phyloP scores from a whole-genome alignment of 2,329 filamentous ascomycete genomes.

The Talaromyces pinophilus region DNA sequence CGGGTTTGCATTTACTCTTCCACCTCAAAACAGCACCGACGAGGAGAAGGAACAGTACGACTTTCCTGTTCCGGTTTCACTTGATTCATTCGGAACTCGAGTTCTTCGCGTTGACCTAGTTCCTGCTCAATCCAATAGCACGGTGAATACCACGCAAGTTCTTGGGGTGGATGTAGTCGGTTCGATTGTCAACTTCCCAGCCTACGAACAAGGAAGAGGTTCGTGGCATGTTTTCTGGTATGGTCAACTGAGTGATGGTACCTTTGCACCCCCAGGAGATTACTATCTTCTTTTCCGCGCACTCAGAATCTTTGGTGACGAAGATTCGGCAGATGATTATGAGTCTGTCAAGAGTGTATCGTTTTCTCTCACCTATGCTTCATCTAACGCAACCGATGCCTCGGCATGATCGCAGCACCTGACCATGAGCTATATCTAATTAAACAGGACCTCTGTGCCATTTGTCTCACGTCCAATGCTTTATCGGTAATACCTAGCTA shows the following conservation, averaged over 20 bases:
- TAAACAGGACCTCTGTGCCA: no score
- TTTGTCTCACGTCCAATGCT: no score
- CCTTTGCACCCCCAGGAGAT: constrained; percentile 30
- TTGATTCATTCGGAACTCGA: constrained; percentile 12
- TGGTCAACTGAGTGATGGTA: constrained; percentile 32
- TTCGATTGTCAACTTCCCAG: constrained; percentile 11
- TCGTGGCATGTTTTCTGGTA: constrained; percentile 16
- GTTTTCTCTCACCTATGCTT: constrained; percentile 25
- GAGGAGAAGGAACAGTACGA: constrained; percentile 19
- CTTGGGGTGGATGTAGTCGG: constrained; percentile 18
- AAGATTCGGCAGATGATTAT: constrained; percentile 29
- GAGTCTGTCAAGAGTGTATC: constrained; percentile 29
- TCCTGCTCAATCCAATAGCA: constrained; percentile 4
- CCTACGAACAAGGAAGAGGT: neutral
- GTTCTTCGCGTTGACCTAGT: constrained; percentile 20
- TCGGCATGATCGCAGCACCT: neutral
- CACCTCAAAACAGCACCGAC: constrained; percentile 18
- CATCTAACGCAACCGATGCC: neutral
- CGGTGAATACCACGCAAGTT: constrained; percentile 14
- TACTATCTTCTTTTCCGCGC: constrained; percentile 34
- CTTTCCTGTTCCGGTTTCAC: constrained; percentile 13
- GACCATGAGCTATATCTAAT: neutral
- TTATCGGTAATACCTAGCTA: no score
- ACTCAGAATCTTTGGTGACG: constrained; percentile 34
- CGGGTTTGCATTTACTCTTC: constrained; percentile 15